phyloP scores from a whole-genome alignment of 192 early-diverging fungal species.

The Gryganskiella cystojenkinii region DNA sequence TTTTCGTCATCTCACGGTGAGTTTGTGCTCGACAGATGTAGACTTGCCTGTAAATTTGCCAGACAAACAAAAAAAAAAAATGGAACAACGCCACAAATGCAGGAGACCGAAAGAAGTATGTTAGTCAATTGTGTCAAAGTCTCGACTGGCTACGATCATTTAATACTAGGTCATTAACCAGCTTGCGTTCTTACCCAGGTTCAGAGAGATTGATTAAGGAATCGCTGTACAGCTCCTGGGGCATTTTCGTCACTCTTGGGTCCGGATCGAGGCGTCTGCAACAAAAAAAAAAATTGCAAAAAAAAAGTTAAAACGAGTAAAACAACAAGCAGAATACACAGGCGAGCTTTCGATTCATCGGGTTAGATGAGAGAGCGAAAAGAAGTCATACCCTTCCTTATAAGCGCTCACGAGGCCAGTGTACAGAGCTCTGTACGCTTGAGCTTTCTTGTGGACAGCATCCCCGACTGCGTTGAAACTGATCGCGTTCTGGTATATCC shows the following conservation, averaged over 20 bases:
- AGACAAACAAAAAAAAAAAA: background rate
- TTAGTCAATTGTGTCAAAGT: no score
- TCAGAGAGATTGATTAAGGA: constrained; percentile 9
- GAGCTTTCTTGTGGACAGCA: constrained; percentile 24
- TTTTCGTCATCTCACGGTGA: constrained; percentile 29
- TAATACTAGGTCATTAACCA: background rate
- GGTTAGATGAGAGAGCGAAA: background rate
- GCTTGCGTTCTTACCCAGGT: constrained; percentile 21
- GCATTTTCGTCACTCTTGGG: background rate
- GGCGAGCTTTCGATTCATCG: no score
- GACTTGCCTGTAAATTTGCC: constrained; percentile 14
- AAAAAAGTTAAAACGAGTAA: background rate
- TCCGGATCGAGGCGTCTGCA: constrained; percentile 7
- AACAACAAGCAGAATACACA: no score
- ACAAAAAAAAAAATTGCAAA: background rate
- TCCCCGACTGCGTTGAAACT: constrained; percentile 17
- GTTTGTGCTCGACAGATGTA: constrained; percentile 33
- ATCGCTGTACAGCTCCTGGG: constrained; percentile 27
- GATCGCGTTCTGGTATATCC: constrained; percentile 59
- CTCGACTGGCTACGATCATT: no score
- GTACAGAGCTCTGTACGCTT: constrained; percentile 6
- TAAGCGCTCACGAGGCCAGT: background rate
- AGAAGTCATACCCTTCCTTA: constrained; percentile 13
- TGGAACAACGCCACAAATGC: background rate
- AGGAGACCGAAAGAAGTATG: no score